Evolutionary conservation across 202 grass and related monocot genomes (phyloP).

Genomic region (Zoysia matrella): DNA sequence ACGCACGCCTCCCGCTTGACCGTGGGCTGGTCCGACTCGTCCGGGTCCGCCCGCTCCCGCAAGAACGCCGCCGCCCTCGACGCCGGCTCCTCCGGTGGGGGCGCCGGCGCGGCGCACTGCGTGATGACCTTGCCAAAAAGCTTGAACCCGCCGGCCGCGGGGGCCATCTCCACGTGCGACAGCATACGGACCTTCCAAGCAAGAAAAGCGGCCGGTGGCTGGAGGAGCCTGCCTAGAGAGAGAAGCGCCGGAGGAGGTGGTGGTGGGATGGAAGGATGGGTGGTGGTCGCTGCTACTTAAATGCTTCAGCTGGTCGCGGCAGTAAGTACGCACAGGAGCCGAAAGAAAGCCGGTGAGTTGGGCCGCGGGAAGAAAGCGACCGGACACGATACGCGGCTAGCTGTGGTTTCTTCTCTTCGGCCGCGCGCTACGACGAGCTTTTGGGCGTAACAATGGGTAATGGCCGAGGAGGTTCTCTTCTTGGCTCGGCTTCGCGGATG

Average conservation of each 20-base stretch:
- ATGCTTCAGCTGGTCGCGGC: constrained; percentile 36
- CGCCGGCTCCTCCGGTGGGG: not conserved
- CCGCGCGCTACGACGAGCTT: too few relatives aligned
- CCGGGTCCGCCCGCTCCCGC: constrained; percentile 16
- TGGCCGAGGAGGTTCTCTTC: not conserved
- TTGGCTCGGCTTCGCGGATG: not conserved
- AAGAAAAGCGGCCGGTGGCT: not conserved
- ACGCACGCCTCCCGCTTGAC: constrained; percentile 57
- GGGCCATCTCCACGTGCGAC: constrained; percentile 60
- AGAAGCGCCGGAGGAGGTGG: not conserved
- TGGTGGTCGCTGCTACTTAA: constrained; percentile 58
- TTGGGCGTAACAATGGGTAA: too few relatives aligned
- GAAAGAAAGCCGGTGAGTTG: not conserved
- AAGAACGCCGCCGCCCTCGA: not conserved
- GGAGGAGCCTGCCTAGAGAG: not conserved
- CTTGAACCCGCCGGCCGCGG: constrained; percentile 60
- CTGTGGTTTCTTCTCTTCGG: too few relatives aligned
- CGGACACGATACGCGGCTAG: too few relatives aligned
- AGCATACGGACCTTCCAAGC: constrained; percentile 32
- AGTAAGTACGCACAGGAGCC: not conserved
- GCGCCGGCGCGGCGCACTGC: constrained; percentile 37
- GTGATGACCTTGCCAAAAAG: constrained; percentile 85
- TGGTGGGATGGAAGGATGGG: too few relatives aligned
- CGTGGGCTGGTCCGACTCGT: constrained; percentile 31
- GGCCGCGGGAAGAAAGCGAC: not conserved